These are phyloP conservation scores for Claviceps fusiformis DNA, from an alignment of 2,329 filamentous ascomycete genomes.

Conservation along the genomic window DNA sequence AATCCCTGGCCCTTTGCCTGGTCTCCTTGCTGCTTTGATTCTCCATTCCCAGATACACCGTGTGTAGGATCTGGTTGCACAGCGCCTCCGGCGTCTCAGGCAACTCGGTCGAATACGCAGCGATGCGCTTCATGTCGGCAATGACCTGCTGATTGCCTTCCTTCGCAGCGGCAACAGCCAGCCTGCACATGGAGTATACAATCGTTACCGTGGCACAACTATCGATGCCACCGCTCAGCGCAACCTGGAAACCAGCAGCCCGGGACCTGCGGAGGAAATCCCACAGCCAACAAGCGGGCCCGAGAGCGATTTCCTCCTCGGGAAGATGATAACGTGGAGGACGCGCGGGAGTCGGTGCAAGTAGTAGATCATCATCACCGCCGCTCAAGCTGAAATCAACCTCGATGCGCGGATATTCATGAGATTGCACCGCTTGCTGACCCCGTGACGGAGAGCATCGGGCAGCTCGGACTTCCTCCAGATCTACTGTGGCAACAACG, in stretches of 20 bases:
- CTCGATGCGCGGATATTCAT: slow-evolving; percentile 9
- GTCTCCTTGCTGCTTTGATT: slow-evolving; percentile 50
- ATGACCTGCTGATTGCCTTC: slow-evolving; percentile 15
- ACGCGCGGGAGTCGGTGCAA: slow-evolving; percentile 27
- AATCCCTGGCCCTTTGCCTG: slow-evolving; percentile 46
- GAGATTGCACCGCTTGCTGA: slow-evolving; percentile 7
- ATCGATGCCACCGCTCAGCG: slow-evolving; percentile 43
- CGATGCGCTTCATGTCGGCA: slow-evolving; percentile 13
- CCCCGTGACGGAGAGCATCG: slow-evolving; percentile 3
- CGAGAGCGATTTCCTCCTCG: slow-evolving; percentile 54
- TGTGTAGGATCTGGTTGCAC: slow-evolving; percentile 22
- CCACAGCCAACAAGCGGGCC: slow-evolving; percentile 54
- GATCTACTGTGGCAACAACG: slow-evolving; percentile 49
- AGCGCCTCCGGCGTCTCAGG: slow-evolving; percentile 45
- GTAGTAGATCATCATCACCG: slow-evolving; percentile 17
- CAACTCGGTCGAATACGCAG: slow-evolving; percentile 21
- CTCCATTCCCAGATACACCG: slow-evolving; percentile 51
- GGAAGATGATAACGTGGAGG: slow-evolving; percentile 42
- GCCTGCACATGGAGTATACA: slow-evolving; percentile 36
- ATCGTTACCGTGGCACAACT: slow-evolving; percentile 30
- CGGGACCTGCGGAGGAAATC: slow-evolving; percentile 41
- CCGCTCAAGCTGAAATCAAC: slow-evolving; percentile 4
- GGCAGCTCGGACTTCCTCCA: slow-evolving; percentile 49
- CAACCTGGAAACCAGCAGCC: slow-evolving; percentile 41
- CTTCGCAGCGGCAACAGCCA: slow-evolving; percentile 39